phyloP scores from a whole-genome alignment of 2,329 filamentous ascomycete genomes.

The Verticillium zaregamsianum region DNA sequence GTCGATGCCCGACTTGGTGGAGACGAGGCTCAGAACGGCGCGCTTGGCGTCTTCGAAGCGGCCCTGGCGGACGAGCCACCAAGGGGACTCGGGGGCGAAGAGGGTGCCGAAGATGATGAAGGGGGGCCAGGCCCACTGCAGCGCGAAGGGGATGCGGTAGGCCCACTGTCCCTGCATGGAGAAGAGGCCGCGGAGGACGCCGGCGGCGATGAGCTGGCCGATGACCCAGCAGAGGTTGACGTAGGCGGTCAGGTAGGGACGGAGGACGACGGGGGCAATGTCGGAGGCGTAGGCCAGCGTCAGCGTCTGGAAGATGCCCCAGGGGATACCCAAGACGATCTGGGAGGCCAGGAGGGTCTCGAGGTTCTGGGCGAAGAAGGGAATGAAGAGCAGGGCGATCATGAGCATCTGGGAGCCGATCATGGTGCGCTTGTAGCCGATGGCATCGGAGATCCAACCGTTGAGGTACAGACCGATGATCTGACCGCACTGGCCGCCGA shows the following conservation, averaged over 20 bases:
- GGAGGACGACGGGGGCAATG: constrained; percentile 41
- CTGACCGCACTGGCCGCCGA: constrained; percentile 48
- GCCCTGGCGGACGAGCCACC: constrained; percentile 45
- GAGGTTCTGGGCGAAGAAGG: constrained; percentile 48
- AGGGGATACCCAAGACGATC: constrained; percentile 43
- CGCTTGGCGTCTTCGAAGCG: constrained; percentile 33
- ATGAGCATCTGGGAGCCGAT: constrained; percentile 39
- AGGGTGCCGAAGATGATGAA: constrained; percentile 38
- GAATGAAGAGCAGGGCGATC: constrained; percentile 47
- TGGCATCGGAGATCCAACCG: constrained; percentile 47
- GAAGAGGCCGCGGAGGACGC: constrained; percentile 39
- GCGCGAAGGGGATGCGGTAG: constrained; percentile 44
- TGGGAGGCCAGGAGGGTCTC: constrained; percentile 43
- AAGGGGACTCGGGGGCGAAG: constrained; percentile 49
- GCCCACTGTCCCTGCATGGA: constrained; percentile 37
- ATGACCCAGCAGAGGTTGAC: constrained; percentile 55
- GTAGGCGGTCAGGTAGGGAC: constrained; percentile 49
- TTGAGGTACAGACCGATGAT: constrained; percentile 51
- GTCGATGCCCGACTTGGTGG: constrained; percentile 24
- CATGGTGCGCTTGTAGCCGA: constrained; percentile 46
- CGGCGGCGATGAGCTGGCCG: constrained; percentile 47
- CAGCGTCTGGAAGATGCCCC: constrained; percentile 48
- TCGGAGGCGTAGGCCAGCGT: constrained; percentile 52
- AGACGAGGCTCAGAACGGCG: constrained; percentile 37
- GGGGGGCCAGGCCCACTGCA: constrained; percentile 50